Conservation (phyloP, 2,329 filamentous ascomycete genomes). For the Didymella arachidicola region DNA sequence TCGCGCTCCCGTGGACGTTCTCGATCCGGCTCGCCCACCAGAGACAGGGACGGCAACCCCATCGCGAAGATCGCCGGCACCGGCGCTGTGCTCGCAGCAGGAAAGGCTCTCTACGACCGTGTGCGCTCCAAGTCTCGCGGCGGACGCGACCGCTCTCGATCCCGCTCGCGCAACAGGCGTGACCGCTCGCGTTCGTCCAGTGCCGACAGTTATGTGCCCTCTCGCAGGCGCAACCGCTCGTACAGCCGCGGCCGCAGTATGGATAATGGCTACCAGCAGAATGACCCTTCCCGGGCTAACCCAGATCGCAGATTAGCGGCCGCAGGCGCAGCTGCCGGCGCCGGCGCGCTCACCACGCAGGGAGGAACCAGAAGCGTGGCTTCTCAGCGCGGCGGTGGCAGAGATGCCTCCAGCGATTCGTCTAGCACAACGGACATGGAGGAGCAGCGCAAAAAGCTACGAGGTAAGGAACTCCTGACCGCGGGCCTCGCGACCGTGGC, state of each 20-base stretch:
- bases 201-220: constrained; percentile 60
- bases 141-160: constrained; percentile 52
- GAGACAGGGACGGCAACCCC: constrained; percentile 59
- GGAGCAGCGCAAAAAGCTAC: constrained; percentile 68
- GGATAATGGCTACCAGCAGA: constrained; percentile 49
- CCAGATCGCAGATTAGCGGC: constrained; percentile 50
- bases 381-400: constrained; percentile 25
- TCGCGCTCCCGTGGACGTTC: constrained; percentile 63
- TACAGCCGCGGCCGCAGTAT: constrained; percentile 52
- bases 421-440: constrained; percentile 70
- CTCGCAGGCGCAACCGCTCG: constrained; percentile 53
- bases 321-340: constrained; percentile 45
- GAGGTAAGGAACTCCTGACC: constrained; percentile 71
- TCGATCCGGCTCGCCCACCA: constrained; percentile 43
- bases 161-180: constrained; percentile 56
- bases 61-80: constrained; percentile 59
- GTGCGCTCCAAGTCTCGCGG: constrained; percentile 62
- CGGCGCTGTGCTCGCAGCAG: constrained; percentile 59
- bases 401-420: constrained; percentile 46
- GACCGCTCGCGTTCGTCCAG: constrained; percentile 56
- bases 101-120: constrained; percentile 63
- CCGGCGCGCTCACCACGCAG: constrained; percentile 44
- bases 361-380: constrained; percentile 27
- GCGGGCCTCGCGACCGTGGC: constrained; percentile 72
- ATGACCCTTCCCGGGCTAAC: constrained; percentile 47